These are phyloP conservation scores for Brassica hybrid DNA, from an alignment of 441 rosid genomes.

Conservation along the genomic window DNA sequence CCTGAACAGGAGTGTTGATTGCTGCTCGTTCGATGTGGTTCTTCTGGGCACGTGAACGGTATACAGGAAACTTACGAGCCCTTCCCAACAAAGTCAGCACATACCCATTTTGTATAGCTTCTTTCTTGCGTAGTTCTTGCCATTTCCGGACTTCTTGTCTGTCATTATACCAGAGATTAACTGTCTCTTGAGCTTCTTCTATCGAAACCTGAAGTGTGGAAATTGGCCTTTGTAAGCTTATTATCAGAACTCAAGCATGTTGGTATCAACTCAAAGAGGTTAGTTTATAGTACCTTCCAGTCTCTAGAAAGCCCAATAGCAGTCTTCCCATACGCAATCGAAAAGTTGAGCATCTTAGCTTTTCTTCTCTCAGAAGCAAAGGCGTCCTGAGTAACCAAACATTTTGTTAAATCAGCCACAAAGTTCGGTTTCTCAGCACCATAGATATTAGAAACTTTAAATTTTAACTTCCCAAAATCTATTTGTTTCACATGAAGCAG, in stretches of 20 bases:
- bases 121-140: conserved; percentile 81
- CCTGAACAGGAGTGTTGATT: conserved; percentile 99
- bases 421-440: no score
- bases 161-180: conserved; percentile 90
- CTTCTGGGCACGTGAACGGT: conserved; percentile 55
- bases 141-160: conserved; percentile 87
- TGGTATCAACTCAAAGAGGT: conserved; percentile 17
- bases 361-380: conserved; percentile 95
- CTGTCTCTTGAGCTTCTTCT: conserved; percentile 84
- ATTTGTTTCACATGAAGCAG: conserved; percentile 10
- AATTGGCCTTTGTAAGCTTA: conserved; percentile 30
- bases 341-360: conserved; percentile 98
- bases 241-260: conserved; percentile 29
- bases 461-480: background rate
- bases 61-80: conserved; percentile 73
- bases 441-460: no score
- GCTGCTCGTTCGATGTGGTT: conserved; percentile 92
- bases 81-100: conserved; percentile 92
- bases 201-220: conserved; percentile 67
- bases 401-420: no score
- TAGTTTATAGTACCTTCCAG: conserved; percentile 81
- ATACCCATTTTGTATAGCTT: conserved; percentile 58
- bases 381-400: conserved; percentile 64
- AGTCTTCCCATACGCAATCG: conserved; percentile 98
- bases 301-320: conserved; percentile 89